These are phyloP conservation scores for Aspergillus jensenii DNA, from an alignment of 2,329 filamentous ascomycete species.

Conservation along the genomic window DNA sequence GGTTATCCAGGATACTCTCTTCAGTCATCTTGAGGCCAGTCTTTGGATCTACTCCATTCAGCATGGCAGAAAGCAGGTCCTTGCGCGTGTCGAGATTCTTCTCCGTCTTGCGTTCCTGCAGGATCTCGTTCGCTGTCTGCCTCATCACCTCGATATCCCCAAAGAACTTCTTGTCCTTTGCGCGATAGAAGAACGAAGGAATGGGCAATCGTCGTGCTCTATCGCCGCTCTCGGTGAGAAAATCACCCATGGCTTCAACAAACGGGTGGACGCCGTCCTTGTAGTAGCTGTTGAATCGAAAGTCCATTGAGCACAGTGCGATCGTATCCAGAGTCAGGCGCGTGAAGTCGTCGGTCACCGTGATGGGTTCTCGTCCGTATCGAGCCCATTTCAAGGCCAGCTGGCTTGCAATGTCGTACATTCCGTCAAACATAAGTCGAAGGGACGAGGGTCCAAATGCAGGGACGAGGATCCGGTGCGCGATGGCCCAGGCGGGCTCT, in stretches of 20 bases:
- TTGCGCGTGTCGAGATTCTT: background rate
- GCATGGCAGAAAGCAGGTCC: background rate
- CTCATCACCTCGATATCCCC: background rate
- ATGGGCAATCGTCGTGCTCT: background rate
- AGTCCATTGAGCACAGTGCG: constrained; percentile 61
- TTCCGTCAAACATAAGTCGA: background rate
- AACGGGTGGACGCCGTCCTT: constrained; percentile 69
- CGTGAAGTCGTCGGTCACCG: background rate
- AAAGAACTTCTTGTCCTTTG: background rate
- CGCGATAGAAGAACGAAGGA: background rate
- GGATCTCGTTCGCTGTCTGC: constrained; percentile 45
- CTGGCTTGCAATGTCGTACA: constrained; percentile 1
- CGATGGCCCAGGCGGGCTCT: background rate
- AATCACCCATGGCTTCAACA: constrained; percentile 64
- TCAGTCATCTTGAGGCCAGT: constrained; percentile 50
- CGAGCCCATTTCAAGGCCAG: background rate
- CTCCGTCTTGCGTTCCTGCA: constrained; percentile 45
- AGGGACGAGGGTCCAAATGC: constrained; percentile 1
- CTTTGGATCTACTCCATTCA: background rate
- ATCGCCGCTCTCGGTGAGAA: constrained; percentile 54
- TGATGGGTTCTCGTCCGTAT: background rate
- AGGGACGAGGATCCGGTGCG: background rate
- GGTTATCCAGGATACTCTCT: constrained; percentile 65
- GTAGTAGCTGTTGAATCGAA: constrained; percentile 75
- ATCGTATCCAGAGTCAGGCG: background rate